Percentiles rank a stretch among this genome's conserved stretches.
phyloP scores from a whole-genome alignment of 495 filamentous ascomycete genomes.

The Aspergillus steynii region DNA sequence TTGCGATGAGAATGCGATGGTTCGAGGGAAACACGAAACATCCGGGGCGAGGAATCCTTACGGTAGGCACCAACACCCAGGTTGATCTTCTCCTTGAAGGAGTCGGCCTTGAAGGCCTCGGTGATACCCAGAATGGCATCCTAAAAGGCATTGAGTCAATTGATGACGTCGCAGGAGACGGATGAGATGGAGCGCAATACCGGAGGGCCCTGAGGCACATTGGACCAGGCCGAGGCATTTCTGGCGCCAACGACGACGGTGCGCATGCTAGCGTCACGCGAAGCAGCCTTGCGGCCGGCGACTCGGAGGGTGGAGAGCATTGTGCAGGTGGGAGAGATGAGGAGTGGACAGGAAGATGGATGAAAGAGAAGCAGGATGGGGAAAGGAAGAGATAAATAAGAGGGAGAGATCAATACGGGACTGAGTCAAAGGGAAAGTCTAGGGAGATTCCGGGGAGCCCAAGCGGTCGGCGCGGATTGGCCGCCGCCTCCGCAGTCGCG shows the following conservation, averaged over 20 bases:
- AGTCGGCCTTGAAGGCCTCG: constrained; percentile 97
- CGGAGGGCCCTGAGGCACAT: constrained; percentile 89
- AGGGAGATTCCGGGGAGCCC: constrained; percentile 29
- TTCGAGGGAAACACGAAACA: not conserved
- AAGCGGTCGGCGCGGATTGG: constrained; percentile 27
- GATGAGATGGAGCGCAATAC: constrained; percentile 42
- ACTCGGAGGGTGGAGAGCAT: constrained; percentile 62
- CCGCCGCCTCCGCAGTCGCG: constrained; percentile 19
- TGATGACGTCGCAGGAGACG: not conserved
- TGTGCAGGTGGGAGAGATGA: constrained; percentile 17
- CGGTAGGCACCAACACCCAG: constrained; percentile 69
- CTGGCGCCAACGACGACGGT: constrained; percentile 56
- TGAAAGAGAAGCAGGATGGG: constrained; percentile 18
- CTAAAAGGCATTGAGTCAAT: constrained; percentile 37
- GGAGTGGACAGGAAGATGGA: constrained; percentile 14
- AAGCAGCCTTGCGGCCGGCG: constrained; percentile 54
- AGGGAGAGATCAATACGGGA: constrained; percentile 19
- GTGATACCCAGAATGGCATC: constrained; percentile 95
- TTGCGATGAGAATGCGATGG: not conserved
- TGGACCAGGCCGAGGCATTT: constrained; percentile 81
- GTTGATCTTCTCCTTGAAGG: constrained; percentile 92
- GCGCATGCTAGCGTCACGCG: constrained; percentile 47
- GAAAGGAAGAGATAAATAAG: constrained; percentile 17
- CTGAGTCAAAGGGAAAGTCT: constrained; percentile 30
- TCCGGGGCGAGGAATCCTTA: constrained; percentile 25